Conservation (phyloP, 2,329 filamentous ascomycete genomes). For the Fulvia fulva region DNA sequence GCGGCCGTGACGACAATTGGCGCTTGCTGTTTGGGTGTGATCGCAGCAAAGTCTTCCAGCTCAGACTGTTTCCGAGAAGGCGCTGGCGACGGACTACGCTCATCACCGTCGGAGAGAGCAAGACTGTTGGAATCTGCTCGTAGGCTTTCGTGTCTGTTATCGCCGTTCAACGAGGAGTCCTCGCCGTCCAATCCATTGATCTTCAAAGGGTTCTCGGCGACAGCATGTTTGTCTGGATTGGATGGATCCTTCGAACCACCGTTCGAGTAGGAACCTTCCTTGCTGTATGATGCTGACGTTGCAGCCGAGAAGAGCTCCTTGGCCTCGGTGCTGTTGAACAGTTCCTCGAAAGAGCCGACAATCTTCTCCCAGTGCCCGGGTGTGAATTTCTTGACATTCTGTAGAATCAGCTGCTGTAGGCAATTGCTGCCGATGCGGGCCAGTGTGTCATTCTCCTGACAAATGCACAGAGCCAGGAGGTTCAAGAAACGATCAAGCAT, state of each 20-base stretch:
- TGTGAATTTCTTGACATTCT: conserved; percentile 91
- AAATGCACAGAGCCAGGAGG: conserved; percentile 90
- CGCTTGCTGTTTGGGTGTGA: conserved; percentile 64
- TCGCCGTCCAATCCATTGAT: conserved; percentile 38
- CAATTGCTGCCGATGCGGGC: conserved; percentile 98
- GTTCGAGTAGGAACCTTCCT: conserved; percentile 24
- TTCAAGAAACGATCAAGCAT: conserved; percentile 98
- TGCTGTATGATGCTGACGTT: conserved; percentile 38
- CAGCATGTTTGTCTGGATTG: conserved; percentile 15
- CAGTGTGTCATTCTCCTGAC: conserved; percentile 98
- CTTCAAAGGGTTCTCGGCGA: conserved; percentile 38
- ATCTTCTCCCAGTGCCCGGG: conserved; percentile 89
- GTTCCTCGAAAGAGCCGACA: conserved; percentile 89
- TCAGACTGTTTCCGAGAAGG: conserved; percentile 34
- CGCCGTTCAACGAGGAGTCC: conserved; percentile 19
- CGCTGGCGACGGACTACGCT: conserved; percentile 15
- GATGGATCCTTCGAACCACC: conserved; percentile 16
- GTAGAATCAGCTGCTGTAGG: conserved; percentile 89
- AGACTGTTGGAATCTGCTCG: conserved; percentile 14
- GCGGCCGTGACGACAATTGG: conserved; percentile 90
- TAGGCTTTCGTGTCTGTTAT: conserved; percentile 10
- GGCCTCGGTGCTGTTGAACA: conserved; percentile 92
- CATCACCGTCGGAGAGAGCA: conserved; percentile 16
- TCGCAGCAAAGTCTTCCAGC: conserved; percentile 83
- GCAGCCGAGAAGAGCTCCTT: conserved; percentile 92